Evolutionary conservation across 208 protist species (phyloP).

Genomic region (Entamoeba invadens): DNA sequence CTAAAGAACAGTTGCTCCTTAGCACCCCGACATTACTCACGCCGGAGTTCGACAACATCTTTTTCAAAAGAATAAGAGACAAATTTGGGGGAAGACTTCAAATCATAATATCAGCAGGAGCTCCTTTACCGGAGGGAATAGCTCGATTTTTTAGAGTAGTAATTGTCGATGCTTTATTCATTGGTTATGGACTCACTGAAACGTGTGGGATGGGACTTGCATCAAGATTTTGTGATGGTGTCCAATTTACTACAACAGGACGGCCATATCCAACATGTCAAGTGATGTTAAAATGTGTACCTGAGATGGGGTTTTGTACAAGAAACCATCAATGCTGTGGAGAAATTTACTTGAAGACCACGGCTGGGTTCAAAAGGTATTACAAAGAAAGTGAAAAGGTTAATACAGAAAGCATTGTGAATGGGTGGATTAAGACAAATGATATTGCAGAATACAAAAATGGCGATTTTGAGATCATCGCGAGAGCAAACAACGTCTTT

Average conservation of each 20-base stretch:
- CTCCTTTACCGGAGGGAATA: background rate
- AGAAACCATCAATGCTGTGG: background rate
- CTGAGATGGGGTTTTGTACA: slow-evolving; percentile 1
- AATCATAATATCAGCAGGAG: slow-evolving; percentile 8
- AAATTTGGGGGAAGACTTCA: slow-evolving; percentile 20
- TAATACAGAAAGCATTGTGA: background rate
- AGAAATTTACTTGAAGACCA: slow-evolving; percentile 8
- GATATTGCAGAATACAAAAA: slow-evolving; percentile 11
- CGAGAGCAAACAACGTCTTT: slow-evolving; percentile 5
- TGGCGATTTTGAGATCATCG: slow-evolving; percentile 3
- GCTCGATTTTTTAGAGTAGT: slow-evolving; percentile 4
- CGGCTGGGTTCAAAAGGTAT: slow-evolving; percentile 13
- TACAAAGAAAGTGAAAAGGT: slow-evolving; percentile 14
- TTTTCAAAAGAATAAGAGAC: background rate
- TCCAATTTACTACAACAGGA: background rate
- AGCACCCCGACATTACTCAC: background rate
- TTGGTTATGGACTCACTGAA: slow-evolving; percentile 20
- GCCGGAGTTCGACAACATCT: background rate
- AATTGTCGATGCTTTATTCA: background rate
- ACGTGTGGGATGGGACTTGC: background rate
- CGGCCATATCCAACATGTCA: background rate
- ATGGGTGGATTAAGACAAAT: slow-evolving; percentile 23
- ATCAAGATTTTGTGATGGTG: background rate
- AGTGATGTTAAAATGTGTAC: background rate
- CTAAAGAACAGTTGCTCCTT: background rate